Evolutionary conservation across 2,329 filamentous ascomycete species (phyloP), one percentile per base, ranked within the genome.

Genomic region (Colletotrichum chlorophyti): DNA sequence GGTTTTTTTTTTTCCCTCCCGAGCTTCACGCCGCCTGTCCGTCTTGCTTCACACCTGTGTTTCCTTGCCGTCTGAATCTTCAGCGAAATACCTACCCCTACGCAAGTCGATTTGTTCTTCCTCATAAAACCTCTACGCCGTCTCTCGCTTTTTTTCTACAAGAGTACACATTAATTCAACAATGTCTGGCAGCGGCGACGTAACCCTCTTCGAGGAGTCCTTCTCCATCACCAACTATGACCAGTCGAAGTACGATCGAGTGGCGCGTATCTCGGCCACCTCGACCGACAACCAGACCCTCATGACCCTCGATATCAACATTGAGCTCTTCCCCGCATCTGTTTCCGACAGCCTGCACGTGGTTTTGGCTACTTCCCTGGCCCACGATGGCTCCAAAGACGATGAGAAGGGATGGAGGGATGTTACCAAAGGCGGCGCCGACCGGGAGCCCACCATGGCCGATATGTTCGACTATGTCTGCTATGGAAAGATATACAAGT

Each of bases 281-380:
- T 94, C 90, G 21, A 81, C 84, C 65, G 92, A 96, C 76, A 85
- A 84, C 66, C 82, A 86, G 63, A 91, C 90, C 26, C 83, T 86
- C 63, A 88, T 98, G 79, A 88, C 86, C 6, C 90, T 99, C 60
- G 95, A 99, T 77, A 87, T 98, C 76, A 97, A 98, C 81, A 90
- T 86, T 57, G 94, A 99, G 77, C 85, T 99, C 7, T 97, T 95
- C 76, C 91, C 91, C 2, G 86, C 91, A 67, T 73, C 79, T 34
- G 78, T 86, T 8, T 90, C 90, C 70, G 93, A 97, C 66, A 89
- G 83, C 12, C 75, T 99, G 58, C 89, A 91, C 64, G 81, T 97
- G 64, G 87, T 94, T 10, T 81, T 99, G 53, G 92, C 94, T 14
- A 93, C 89, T 5, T 95, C 92, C 15, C 82, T 99, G 53, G 87